Evolutionary conservation across 164 flowering plant genomes (phyloP), one percentile per base, ranked within the genome.

Genomic region (Taxillus chinensis): DNA sequence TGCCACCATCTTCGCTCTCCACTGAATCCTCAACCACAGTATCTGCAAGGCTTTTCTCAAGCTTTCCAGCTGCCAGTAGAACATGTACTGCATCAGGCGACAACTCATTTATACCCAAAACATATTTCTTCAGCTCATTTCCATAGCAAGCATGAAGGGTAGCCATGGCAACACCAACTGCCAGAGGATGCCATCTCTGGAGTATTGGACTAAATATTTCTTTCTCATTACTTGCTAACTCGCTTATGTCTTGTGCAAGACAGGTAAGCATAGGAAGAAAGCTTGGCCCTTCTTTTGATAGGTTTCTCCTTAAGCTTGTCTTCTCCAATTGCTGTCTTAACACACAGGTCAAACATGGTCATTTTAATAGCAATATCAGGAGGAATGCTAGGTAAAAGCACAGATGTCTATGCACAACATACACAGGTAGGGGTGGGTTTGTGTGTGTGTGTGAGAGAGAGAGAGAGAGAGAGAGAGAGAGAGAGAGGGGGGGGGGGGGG

Each of bases 1-100:
- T 92, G 16, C 98, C 98, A 67, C 96, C 95, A 77, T 92, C 98
- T 10, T 92, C 98, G 67, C 98, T 90, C 46, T 90, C 90, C 40
- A 79, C 95, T 9, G 98, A 69, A 73, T 92, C 97, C 71, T 83
- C 87, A 48, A 92, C 97, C 6, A 95, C 98, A 67, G 88, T 86
- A 67, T 83, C 86, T 48, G 90, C 97, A 3, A 92, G 88, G 80
- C 83, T 86, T 69, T 85, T 83, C 78, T 92, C 98, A 79, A 92
- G 71, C 66, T 84, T 88, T 67, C 86, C 89, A 15, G 98, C 95
- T 62, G 97, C 82, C 66, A 69, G 72, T 62, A 92, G 74, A 49
- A 92, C 90, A 72, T 79, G 83, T 42, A 86, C 68, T 39, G 86
- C 83, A 75, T 90, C 96, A 13, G 98, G 97, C 13, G 93, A 83